Conservation (phyloP, 208 protist genomes). For the Trypanosoma vivax region DNA sequence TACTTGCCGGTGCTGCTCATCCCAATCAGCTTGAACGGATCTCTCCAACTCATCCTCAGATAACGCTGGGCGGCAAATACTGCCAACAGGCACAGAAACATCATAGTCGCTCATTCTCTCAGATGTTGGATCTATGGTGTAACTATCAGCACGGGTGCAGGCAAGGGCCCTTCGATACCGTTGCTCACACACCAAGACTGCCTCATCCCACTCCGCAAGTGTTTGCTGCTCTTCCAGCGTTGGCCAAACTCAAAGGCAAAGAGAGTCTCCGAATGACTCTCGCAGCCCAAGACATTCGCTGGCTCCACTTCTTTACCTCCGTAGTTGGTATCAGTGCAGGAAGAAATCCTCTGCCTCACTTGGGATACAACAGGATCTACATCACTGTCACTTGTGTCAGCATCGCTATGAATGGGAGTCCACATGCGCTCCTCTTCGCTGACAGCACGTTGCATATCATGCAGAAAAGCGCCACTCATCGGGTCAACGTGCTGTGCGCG, state of each 20-base stretch:
- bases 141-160: no score
- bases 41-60: not conserved
- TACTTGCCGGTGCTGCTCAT: constrained; percentile 10
- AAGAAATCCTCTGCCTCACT: not conserved
- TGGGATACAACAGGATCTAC: constrained; percentile 11
- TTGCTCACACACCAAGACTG: constrained; percentile 13
- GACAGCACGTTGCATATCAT: constrained; percentile 2
- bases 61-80: not conserved
- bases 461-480: constrained; percentile 4
- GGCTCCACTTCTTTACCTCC: not conserved
- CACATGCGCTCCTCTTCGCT: constrained; percentile 15
- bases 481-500: constrained; percentile 16
- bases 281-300: not conserved
- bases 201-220: constrained; percentile 28
- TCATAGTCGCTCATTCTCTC: no score
- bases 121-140: no score
- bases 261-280: constrained; percentile 10
- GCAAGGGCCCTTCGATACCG: not conserved
- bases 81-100: no score
- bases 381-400: not conserved
- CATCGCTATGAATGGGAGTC: constrained; percentile 7
- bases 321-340: not conserved
- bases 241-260: constrained; percentile 64
- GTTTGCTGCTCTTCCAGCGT: constrained; percentile 19
- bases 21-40: not conserved